Evolutionary conservation across 2,329 filamentous ascomycete genomes (phyloP).

Genomic region (Phialocephala sp.): DNA sequence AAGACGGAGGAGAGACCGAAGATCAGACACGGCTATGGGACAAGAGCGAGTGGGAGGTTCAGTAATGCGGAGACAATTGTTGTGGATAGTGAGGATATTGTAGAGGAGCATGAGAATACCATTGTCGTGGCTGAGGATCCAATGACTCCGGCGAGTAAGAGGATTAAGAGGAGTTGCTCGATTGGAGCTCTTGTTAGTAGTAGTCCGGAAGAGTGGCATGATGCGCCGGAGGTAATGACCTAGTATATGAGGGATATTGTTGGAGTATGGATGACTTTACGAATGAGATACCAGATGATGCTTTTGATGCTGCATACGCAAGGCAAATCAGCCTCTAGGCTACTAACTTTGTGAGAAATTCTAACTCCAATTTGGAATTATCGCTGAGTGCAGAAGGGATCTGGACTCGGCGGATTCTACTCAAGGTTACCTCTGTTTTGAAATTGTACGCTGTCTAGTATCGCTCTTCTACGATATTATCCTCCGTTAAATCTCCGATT

Average conservation of each 20-base stretch:
- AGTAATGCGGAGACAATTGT: constrained; percentile 22
- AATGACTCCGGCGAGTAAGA: constrained; percentile 30
- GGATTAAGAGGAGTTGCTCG: constrained; percentile 37
- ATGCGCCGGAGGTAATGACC: constrained; percentile 30
- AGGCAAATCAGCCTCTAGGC: too few relatives aligned
- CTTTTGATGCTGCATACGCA: neutral
- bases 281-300: constrained; percentile 11
- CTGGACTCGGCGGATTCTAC: too few relatives aligned
- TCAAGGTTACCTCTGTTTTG: too few relatives aligned
- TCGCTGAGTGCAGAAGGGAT: too few relatives aligned
- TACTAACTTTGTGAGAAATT: too few relatives aligned
- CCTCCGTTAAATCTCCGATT: too few relatives aligned
- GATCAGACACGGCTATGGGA: constrained; percentile 19
- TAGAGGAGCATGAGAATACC: constrained; percentile 20
- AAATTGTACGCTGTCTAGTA: too few relatives aligned
- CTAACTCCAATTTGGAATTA: too few relatives aligned
- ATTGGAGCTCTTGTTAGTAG: constrained; percentile 37
- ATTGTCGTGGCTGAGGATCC: constrained; percentile 24
- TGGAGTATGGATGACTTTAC: neutral
- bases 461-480: too few relatives aligned
- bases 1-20: constrained; percentile 10
- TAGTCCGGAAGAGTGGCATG: constrained; percentile 29
- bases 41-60: constrained; percentile 24
- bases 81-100: constrained; percentile 16
- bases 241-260: neutral